Evolutionary conservation across 164 flowering plant genomes (phyloP).

Genomic region (Berberis thunbergii): DNA sequence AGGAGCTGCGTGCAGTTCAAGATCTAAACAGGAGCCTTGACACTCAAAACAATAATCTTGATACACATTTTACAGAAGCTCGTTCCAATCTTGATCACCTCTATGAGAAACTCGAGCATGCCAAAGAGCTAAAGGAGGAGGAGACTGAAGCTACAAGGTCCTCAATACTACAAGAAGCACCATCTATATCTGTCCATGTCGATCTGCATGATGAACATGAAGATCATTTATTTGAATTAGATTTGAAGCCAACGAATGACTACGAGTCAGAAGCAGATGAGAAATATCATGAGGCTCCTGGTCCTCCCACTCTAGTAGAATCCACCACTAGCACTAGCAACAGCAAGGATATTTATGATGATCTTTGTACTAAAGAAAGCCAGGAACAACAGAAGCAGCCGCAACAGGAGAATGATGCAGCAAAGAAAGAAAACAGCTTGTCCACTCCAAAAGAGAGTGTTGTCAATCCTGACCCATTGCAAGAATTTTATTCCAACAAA

Average conservation of each 20-base stretch:
- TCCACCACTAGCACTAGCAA: neutral
- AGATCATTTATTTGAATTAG: neutral
- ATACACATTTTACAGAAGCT: constrained; percentile 39
- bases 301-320: too few species aligned
- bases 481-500: constrained; percentile 10
- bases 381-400: constrained; percentile 8
- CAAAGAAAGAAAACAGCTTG: constrained; percentile 11
- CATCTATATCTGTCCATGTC: constrained; percentile 1
- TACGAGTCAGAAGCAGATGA: too few species aligned
- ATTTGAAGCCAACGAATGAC: too few species aligned
- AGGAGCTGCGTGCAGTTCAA: constrained; percentile 35
- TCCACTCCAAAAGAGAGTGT: constrained; percentile 7
- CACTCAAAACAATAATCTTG: constrained; percentile 28
- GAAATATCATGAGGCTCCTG: too few species aligned
- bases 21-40: constrained; percentile 27
- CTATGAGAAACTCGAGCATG: constrained; percentile 28
- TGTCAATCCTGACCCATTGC: constrained; percentile 12
- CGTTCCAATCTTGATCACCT: constrained; percentile 36
- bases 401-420: constrained; percentile 9
- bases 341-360: constrained; percentile 1
- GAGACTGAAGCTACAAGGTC: constrained; percentile 16
- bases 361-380: constrained; percentile 5
- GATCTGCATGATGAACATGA: constrained; percentile 8
- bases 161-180: neutral
- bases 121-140: constrained; percentile 24